These are phyloP conservation scores for Globisporangium abappressorium DNA, from an alignment of 352 stramenopile species.

Conservation along the genomic window DNA sequence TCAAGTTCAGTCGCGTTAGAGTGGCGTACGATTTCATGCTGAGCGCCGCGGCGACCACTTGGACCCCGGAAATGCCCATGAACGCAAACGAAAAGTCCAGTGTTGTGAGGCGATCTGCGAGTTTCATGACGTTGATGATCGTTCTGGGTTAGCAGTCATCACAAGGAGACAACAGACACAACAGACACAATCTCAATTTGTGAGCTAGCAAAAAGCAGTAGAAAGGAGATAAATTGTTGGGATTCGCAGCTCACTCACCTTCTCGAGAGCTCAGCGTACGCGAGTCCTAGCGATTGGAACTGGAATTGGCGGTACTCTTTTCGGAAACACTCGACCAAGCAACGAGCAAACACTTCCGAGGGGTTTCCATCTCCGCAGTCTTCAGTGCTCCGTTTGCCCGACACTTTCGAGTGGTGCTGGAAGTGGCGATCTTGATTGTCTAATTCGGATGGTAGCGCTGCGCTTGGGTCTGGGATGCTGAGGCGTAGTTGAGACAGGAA, in stretches of 20 bases:
- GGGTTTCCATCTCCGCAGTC: background rate
- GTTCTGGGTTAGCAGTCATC: constrained; percentile 3
- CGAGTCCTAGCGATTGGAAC: constrained; percentile 16
- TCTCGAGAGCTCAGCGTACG: constrained; percentile 25
- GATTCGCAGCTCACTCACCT: constrained; percentile 1
- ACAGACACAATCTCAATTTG: too few relatives aligned
- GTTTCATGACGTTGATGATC: constrained; percentile 31
- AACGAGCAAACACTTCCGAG: constrained; percentile 17
- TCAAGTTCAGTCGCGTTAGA: constrained; percentile 32
- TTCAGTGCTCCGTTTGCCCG: background rate
- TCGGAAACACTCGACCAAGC: constrained; percentile 4
- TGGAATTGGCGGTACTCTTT: background rate
- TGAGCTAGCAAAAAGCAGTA: too few relatives aligned
- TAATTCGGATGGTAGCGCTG: too few relatives aligned
- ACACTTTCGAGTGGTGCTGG: too few relatives aligned
- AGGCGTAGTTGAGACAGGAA: constrained; percentile 20
- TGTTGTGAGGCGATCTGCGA: constrained; percentile 19
- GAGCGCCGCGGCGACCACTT: constrained; percentile 33
- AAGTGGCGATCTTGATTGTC: too few relatives aligned
- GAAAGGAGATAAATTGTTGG: too few relatives aligned
- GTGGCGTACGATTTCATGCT: constrained; percentile 28
- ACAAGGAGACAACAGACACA: too few relatives aligned
- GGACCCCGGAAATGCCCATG: constrained; percentile 27
- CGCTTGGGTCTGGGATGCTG: constrained; percentile 8
- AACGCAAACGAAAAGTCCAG: constrained; percentile 47